phyloP scores from a whole-genome alignment of 495 filamentous ascomycete species.

The Beverwykella pulmonaria region DNA sequence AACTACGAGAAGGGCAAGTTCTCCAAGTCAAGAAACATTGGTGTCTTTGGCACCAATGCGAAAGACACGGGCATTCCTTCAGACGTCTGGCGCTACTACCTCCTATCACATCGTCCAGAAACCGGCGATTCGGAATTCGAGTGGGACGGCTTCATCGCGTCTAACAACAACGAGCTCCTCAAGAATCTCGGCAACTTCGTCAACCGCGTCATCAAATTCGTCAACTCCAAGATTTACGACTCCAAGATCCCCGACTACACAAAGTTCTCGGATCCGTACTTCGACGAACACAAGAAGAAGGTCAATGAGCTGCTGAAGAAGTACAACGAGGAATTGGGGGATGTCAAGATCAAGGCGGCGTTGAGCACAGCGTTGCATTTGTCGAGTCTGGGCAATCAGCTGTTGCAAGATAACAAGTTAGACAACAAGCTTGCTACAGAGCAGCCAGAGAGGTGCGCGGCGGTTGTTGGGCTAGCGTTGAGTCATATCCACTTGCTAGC shows the following conservation, averaged over 20 bases:
- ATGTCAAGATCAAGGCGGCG: constrained; percentile 73
- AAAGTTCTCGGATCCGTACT: constrained; percentile 48
- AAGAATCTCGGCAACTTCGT: constrained; percentile 93
- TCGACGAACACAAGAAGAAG: constrained; percentile 62
- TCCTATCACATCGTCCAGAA: constrained; percentile 85
- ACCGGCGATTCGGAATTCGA: constrained; percentile 87
- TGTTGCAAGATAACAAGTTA: constrained; percentile 79
- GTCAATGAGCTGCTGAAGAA: constrained; percentile 65
- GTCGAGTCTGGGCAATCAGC: constrained; percentile 72
- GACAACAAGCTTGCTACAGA: constrained; percentile 77
- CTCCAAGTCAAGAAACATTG: constrained; percentile 85
- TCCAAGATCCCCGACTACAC: constrained; percentile 71
- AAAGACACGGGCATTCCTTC: constrained; percentile 83
- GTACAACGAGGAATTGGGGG: constrained; percentile 73
- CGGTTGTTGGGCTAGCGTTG: constrained; percentile 75
- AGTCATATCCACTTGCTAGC: constrained; percentile 82
- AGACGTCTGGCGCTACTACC: constrained; percentile 92
- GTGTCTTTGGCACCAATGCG: constrained; percentile 88
- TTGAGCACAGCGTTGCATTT: constrained; percentile 71
- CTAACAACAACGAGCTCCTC: constrained; percentile 89
- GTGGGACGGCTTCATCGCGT: constrained; percentile 79
- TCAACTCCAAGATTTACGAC: constrained; percentile 70
- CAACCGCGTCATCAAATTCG: constrained; percentile 90
- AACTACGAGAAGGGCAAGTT: constrained; percentile 97
- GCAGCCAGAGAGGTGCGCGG: constrained; percentile 70